Evolutionary conservation across 768 basidiomycete species (phyloP).

Genomic region (Boletus reticuloceps): DNA sequence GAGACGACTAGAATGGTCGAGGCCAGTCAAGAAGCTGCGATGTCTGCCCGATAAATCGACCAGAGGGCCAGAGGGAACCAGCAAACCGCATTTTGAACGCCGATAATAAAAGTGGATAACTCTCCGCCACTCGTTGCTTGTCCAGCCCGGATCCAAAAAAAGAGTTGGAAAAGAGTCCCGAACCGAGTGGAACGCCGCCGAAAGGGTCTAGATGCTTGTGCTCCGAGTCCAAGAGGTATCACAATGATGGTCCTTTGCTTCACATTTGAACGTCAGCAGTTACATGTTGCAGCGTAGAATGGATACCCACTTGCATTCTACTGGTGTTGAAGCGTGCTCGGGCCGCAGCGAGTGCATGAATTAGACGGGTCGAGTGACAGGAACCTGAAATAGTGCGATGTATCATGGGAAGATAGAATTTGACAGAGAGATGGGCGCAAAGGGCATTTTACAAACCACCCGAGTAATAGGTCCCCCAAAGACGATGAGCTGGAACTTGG

Average conservation of each 20-base stretch:
- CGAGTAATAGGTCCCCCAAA: neutral
- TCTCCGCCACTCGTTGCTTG: neutral
- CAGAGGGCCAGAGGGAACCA: neutral
- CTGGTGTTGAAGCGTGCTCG: neutral
- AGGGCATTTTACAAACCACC: neutral
- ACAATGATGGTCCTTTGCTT: neutral
- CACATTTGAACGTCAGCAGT: neutral
- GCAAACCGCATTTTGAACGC: neutral
- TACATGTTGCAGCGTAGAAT: neutral
- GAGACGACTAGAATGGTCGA: slow-evolving; percentile 17
- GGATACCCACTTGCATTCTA: slow-evolving; percentile 3
- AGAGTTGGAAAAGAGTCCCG: neutral
- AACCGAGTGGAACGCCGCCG: neutral
- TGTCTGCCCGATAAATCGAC: neutral
- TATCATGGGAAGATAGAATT: neutral
- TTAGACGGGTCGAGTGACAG: neutral
- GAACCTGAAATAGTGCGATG: neutral
- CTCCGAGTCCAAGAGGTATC: neutral
- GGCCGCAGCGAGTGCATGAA: neutral
- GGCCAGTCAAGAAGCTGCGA: neutral
- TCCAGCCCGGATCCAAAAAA: neutral
- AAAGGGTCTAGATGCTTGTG: neutral
- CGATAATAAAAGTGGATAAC: neutral
- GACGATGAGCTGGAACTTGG: neutral
- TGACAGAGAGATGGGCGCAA: neutral